Percentiles rank a stretch among this genome's conserved stretches.
These are phyloP conservation scores for Aspergillus flavus DNA, from an alignment of 2,329 filamentous ascomycete species.

Conservation along the genomic window DNA sequence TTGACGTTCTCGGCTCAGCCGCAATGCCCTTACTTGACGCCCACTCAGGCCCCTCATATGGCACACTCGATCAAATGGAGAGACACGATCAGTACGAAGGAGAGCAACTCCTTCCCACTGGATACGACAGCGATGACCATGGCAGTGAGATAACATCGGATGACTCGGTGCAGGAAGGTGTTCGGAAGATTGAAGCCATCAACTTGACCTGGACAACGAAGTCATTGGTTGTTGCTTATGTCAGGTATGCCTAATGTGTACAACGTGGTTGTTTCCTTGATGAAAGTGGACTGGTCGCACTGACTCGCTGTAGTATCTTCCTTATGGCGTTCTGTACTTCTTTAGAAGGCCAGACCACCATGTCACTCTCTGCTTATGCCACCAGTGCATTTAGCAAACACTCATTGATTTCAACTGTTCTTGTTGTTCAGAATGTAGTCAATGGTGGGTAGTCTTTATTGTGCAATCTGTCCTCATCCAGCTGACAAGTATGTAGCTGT, in stretches of 20 bases:
- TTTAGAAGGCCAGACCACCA: constrained; percentile 66
- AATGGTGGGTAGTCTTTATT: constrained; percentile 53
- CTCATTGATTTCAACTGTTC: constrained; percentile 66
- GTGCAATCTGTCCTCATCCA: background rate
- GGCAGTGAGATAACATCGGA: constrained; percentile 26
- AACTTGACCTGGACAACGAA: constrained; percentile 55
- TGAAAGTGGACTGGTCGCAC: constrained; percentile 5
- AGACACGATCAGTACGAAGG: constrained; percentile 31
- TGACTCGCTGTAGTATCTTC: constrained; percentile 50
- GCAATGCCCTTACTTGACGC: constrained; percentile 38
- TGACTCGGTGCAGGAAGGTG: constrained; percentile 48
- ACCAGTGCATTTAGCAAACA: constrained; percentile 67
- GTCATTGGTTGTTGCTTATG: constrained; percentile 51
- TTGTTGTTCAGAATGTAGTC: constrained; percentile 66
- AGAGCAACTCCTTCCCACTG: constrained; percentile 34
- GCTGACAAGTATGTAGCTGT: constrained; percentile 50
- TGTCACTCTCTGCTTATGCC: constrained; percentile 64
- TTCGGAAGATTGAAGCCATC: constrained; percentile 56
- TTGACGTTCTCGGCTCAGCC: constrained; percentile 17
- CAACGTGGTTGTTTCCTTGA: constrained; percentile 5
- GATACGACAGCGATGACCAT: constrained; percentile 29
- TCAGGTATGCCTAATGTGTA: constrained; percentile 43
- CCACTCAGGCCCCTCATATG: constrained; percentile 37
- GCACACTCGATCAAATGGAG: constrained; percentile 33
- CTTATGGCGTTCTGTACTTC: constrained; percentile 68